A percentile compares a stretch with the other conserved stretches of the same genome.
These are phyloP conservation scores for Yamadazyma insecticola DNA, from an alignment of 805 yeast species.

Conservation along the genomic window DNA sequence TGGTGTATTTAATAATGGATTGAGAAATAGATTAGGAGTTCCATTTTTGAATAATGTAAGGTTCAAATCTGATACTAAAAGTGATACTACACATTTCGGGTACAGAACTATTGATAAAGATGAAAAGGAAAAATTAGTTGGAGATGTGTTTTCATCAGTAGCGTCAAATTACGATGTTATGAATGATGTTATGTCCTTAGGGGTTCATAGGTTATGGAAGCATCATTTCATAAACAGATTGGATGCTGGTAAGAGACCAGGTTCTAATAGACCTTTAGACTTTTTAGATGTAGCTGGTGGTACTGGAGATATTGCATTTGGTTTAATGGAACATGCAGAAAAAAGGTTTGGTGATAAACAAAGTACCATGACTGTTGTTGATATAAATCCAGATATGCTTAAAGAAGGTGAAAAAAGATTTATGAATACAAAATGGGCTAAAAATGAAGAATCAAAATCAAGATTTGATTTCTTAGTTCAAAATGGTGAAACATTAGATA, in stretches of 20 bases:
- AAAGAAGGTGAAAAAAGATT: slow-evolving; percentile 84
- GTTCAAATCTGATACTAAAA: slow-evolving; percentile 3
- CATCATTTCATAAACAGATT: slow-evolving; percentile 79
- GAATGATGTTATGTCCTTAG: slow-evolving; percentile 98
- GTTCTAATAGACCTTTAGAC: slow-evolving; percentile 67
- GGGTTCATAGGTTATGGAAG: slow-evolving; percentile 94
- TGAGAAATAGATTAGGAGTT: too few relatives aligned
- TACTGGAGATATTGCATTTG: slow-evolving; percentile 96
- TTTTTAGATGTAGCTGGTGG: slow-evolving; percentile 99
- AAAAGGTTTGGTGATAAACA: slow-evolving; percentile 66
- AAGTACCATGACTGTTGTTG: slow-evolving; percentile 85
- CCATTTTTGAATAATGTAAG: too few relatives aligned
- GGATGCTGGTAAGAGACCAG: slow-evolving; percentile 93
- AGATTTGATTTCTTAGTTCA: slow-evolving; percentile 82
- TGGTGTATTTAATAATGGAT: too few relatives aligned
- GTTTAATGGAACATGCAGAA: slow-evolving; percentile 88
- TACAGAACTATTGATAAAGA: slow-evolving; percentile 73
- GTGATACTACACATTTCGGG: slow-evolving; percentile 86
- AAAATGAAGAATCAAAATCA: slow-evolving; percentile 49
- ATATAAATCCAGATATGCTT: slow-evolving; percentile 95
- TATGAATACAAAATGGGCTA: slow-evolving; percentile 48
- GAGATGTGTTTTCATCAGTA: slow-evolving; percentile 88
- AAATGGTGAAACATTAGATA: slow-evolving; percentile 86
- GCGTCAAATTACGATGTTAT: slow-evolving; percentile 92
- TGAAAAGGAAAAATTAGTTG: slow-evolving; percentile 79